Evolutionary conservation across 1,284 basidiomycete species (phyloP), one percentile per base, ranked within the genome.

Genomic region (Papiliotrema nemorosa): DNA sequence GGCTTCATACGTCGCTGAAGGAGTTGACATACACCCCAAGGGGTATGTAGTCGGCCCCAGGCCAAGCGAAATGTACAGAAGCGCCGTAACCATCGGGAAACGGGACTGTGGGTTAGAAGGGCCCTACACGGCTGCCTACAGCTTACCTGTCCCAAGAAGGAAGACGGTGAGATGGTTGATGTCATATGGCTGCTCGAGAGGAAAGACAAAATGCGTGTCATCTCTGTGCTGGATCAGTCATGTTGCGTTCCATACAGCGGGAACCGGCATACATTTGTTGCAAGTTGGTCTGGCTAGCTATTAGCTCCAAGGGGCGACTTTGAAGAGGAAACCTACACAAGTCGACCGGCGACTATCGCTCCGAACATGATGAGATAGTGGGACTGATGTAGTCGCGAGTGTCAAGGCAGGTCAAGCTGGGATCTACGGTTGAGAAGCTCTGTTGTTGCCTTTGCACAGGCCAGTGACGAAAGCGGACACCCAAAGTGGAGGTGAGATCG

Each of bases 131-230:
- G 12, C 20, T 31, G 13, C 10, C 20, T 33, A 35, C 13, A 18
- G 73, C 81, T 53, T 54, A 89, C 89, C 79, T 37, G 85, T 86
- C 22, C 90, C 91, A 2, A 90, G 74, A 12, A 94, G 76, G 70
- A 94, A 94, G 2, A 94, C 88, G 40, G 87, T 90, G 40, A 94
- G 75, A 67, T 96, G 91, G 65, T 94, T 93, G 62, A 94, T 87
- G 18, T 82, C 80, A 53, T 82, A 82, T 0, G 88, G 88, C 24
- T 81, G 78, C 1, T 84, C 82, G 5, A 96, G 79, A 63, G 87
- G 83, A 65, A 93, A 92, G 21, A 85, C 78, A 31, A 88, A 90
- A 63, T 90, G 88, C 0, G 88, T 90, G 41, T 89, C 86, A 69
- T 91, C 71, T 37, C 70, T 73, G 51, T 26, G 5, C 25, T 35